Evolutionary conservation across 1,284 basidiomycete genomes (phyloP), one percentile per base, ranked within the genome.

Genomic region (Cryptococcus amylolentus): DNA sequence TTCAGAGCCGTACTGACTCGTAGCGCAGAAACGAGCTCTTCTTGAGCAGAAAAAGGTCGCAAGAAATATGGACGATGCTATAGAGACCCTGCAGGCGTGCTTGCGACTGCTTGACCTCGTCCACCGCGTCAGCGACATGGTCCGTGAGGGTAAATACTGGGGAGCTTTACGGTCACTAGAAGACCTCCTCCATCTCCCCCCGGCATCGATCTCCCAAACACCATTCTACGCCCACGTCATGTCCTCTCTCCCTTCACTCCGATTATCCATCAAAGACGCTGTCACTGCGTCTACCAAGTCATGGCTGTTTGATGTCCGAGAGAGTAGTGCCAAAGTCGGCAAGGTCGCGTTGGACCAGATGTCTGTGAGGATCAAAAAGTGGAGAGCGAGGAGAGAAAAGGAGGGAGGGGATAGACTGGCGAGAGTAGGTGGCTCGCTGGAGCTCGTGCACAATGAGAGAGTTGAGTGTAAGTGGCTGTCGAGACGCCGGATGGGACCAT

Each of bases 281-380:
- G 96, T 98, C 2, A 95, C 90, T 0, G 88, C 91, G 0, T 91
- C 93, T 8, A 88, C 93, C 80, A 98, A 98, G 74, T 88, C 96
- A 61, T 99, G 96, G 96, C 80, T 99, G 27, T 86, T 95, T 53
- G 92, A 98, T 68, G 93, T 98, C 55, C 82, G 96, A 52, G 93
- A 97, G 66, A 84, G 89, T 58, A 90, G 89, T 55, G 84, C 87
- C 0, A 84, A 88, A 48, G 89, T 99, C 1, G 96, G 96, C 2
- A 84, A 83, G 61, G 82, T 93, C 5, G 95, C 95, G 0, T 82
- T 96, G 38, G 92, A 97, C 63, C 85, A 86, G 20, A 98, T 98
- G 90, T 89, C 92, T 49, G 76, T 80, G 28, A 83, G 96, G 16
- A 86, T 87, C 27, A 84, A 88, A 70, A 84, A 89, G 56, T 99